Base-by-base conservation (phyloP, 2,329 filamentous ascomycete species). In the Drechslerella stenobrocha region DNA sequence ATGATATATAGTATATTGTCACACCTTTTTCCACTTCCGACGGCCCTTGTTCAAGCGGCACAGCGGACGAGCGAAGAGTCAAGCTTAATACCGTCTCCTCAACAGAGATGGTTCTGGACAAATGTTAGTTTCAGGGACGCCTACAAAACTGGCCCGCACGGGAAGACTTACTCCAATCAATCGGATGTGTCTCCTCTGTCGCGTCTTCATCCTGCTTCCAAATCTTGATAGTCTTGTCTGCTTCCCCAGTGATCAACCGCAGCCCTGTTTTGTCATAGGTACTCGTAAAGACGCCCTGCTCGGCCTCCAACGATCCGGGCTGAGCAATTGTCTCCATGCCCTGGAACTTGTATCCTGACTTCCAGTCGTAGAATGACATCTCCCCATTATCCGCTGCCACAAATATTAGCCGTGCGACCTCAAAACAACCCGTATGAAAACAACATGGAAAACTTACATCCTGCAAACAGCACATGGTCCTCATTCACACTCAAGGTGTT, bases 281-380 rank as follows among this genome's bases (percentile, higher is more conserved):
- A 11, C 89, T 90, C 75, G 88, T 89, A 87, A 98, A 96, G 72
- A 98, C 85, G 53, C 95, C 95, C 3, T 90, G 87, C 78, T 98
- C 93, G 3, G 93, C 93, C 73, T 97, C 91, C 22, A 98, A 79
- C 15, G 89, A 95, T 50, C 93, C 93, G 0, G 93, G 93, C 76
- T 98, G 93, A 0, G 93, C 93, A 5, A 89, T 89, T 2, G 89
- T 95, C 72, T 98, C 91, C 9, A 92, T 82, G 6, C 85, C 83
- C 77, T 98, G 93, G 79, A 93, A 98, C 47, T 88, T 83, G 75
- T 98, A 85, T 0, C 95, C 93, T 0, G 90, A 88, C 79, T 97
- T 97, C 93, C 93, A 98, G 76, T 98, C 95, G 88, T 91, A 98
- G 80, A 98, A 98, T 72, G 85, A 89, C 81, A 97, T 93, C 32